Evolutionary conservation across 768 basidiomycete genomes (phyloP), one percentile per base, ranked within the genome.

Genomic region (Tylopilus cervinicoccineus): DNA sequence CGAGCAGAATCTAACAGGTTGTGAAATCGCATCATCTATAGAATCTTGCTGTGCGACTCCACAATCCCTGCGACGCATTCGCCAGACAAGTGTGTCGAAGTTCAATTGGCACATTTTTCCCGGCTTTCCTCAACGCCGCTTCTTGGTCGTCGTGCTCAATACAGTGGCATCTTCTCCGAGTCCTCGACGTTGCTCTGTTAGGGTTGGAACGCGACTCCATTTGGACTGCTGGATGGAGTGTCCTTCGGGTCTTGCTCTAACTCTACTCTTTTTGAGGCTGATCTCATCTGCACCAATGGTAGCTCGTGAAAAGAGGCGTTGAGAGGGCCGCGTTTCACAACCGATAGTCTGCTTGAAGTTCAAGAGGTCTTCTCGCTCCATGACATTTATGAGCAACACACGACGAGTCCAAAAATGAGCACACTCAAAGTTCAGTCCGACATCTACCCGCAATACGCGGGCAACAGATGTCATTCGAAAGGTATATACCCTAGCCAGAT

Each of bases 61-160:
- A 19, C 55, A 57, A 4, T 23, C 20, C 11, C 55, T 53, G n/a
- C 40, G 47, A 1, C 56, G 56, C 17, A 57, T 34, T 2, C 9
- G 4, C 57, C 57, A 58, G 7, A 59, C 17, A 27, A 55, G 20
- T 12, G 38, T 45, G n/a, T 38, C 22, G 22, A 38, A 14, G 23
- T 38, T 38, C 23, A 38, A 7, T 38, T 24, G 38, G 14, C 22
- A 23, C 16, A 24, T 38, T 7, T 24, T 23, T 13, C 38, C 7
- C 16, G 20, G 23, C 22, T 16, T 24, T 24, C 38, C 22, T 38
- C 14, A 23, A 38, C 23, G 14, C 13, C 37, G 12, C 23, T 38
- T 38, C 38, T 23, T 38, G 12, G 38, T 14, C 4, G 14, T 13
- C 6, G 38, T 23, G 11, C 14, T n/a, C n/a, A n/a, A n/a, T n/a